Percentiles rank a stretch among this genome's conserved stretches.
phyloP scores from a whole-genome alignment of 176 grass and related monocot genomes.

The Bolboschoenus planiculmis region DNA sequence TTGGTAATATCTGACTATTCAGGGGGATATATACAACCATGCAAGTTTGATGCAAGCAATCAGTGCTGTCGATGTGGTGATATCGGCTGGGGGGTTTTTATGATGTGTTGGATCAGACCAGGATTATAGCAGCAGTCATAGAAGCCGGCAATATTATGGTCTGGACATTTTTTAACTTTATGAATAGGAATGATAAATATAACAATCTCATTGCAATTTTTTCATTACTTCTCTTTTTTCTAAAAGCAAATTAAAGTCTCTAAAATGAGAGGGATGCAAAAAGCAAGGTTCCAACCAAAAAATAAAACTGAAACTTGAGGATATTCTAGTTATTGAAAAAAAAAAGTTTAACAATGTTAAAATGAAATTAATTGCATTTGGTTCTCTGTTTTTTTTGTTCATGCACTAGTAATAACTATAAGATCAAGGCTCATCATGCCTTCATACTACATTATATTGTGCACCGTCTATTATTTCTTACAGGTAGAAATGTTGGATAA shows the following conservation, averaged over 20 bases:
- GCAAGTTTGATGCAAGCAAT: slow-evolving; percentile 19
- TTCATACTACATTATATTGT: not conserved
- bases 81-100: not conserved
- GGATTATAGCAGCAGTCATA: slow-evolving; percentile 19
- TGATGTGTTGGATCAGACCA: slow-evolving; percentile 20
- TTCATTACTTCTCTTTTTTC: too few relatives aligned
- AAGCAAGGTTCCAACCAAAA: too few relatives aligned
- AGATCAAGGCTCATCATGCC: not conserved
- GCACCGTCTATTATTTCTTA: not conserved
- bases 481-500: not conserved
- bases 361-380: not conserved
- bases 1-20: too few relatives aligned
- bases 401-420: not conserved
- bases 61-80: slow-evolving; percentile 26
- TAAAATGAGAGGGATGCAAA: not conserved
- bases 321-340: not conserved
- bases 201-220: too few relatives aligned
- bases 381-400: not conserved
- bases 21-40: too few relatives aligned
- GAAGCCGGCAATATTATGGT: slow-evolving; percentile 28
- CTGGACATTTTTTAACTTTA: not conserved
- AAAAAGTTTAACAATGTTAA: not conserved
- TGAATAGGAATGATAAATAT: not conserved
- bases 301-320: not conserved
- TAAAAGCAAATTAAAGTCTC: not conserved